Base-by-base conservation (phyloP, 345 rosid species). In the Hypericum perforatum region DNA sequence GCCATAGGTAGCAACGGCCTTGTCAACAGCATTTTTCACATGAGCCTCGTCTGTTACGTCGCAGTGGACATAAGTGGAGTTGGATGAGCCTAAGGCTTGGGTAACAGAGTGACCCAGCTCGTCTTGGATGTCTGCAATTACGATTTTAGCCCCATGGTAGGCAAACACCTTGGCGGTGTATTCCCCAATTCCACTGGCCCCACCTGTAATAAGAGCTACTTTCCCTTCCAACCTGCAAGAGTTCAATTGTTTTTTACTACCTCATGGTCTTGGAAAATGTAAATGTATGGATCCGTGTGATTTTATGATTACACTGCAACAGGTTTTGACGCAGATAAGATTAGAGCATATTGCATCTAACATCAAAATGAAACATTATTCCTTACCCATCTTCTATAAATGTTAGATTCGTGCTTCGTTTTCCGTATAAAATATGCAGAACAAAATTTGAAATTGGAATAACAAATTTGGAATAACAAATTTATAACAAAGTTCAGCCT, bases 181-280 rank as follows among this genome's bases (percentile, higher is more conserved):
- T 48, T 54, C 60, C 6, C 70, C 70, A 1, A 65, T 59, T 14
- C 70, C 64, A n/a, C 64, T 65, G 5, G 70, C 64, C 0, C 70
- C 70, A 7, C 70, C 64, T 0, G 70, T 65, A 55, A 65, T 59
- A 8, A 65, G 45, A 8, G 70, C 68, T 12, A 59, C 64, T 43
- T 59, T 65, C 5, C 60, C 70, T 22, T 64, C 59, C 9, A 64
- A 43, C 54, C 69, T 64, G 43, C 51, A 15, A 5, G 12, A 10
- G 11, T 46, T 5, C 6, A 7, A 15, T 22, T 22, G 32, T 4
- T 22, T 22, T 22, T 22, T 22, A n/a, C n/a, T n/a, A n/a, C n/a
- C n/a, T n/a, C n/a, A n/a, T n/a, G n/a, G n/a, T n/a, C n/a, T n/a
- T n/a, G n/a, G n/a, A n/a, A n/a, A n/a, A n/a, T n/a, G n/a, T n/a